Evolutionary conservation across 129 eudicot species (phyloP).

Genomic region (Escallonia herrerae): DNA sequence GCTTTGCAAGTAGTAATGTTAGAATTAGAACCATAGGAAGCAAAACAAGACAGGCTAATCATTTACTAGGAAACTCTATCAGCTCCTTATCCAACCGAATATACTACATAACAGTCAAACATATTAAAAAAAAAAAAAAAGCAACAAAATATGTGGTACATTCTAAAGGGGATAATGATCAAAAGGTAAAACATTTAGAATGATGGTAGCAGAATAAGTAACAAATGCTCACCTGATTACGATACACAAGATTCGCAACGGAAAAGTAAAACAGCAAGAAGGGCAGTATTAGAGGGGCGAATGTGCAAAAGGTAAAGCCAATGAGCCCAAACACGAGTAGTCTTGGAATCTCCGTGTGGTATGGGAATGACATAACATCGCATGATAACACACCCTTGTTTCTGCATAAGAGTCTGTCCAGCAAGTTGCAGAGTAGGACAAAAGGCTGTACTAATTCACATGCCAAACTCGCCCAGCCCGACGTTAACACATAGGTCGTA

Average conservation of each 20-base stretch:
- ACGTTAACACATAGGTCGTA: constrained; percentile 80
- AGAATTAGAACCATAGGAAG: no score
- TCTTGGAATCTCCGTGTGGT: constrained; percentile 91
- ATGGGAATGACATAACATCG: constrained; percentile 69
- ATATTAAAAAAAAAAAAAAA: no score
- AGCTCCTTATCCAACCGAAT: no score
- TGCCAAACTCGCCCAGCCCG: constrained; percentile 98
- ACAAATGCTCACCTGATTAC: constrained; percentile 65
- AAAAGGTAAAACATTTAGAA: no score
- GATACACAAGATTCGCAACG: constrained; percentile 77
- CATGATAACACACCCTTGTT: constrained; percentile 41
- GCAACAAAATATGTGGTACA: no score
- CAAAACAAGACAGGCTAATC: no score
- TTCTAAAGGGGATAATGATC: no score
- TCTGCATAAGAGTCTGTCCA: constrained; percentile 45
- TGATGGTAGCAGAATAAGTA: no score
- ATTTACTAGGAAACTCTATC: no score
- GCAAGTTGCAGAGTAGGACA: constrained; percentile 54
- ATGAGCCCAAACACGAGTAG: constrained; percentile 68
- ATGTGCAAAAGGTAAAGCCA: constrained; percentile 58
- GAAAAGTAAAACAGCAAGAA: constrained; percentile 74
- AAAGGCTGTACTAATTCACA: constrained; percentile 71
- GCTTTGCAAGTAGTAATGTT: no score
- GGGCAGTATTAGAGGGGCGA: constrained; percentile 88
- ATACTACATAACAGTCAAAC: no score